Evolutionary conservation across 2,329 filamentous ascomycete species (phyloP).

Genomic region (Didymella lethalis): DNA sequence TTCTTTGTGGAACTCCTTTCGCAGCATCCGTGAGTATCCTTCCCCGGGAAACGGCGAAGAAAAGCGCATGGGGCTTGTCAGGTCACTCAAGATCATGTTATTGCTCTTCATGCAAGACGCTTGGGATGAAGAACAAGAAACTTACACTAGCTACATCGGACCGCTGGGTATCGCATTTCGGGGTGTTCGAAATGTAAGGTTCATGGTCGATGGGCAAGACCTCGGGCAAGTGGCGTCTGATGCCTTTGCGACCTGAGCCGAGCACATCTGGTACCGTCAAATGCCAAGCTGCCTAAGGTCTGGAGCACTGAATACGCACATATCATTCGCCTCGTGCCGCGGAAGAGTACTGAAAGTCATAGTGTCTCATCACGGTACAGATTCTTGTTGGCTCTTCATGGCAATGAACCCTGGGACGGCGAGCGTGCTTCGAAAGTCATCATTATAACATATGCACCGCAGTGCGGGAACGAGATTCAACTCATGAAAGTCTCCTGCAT

Average conservation of each 20-base stretch:
- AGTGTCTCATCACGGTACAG: not conserved
- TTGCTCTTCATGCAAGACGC: constrained; percentile 14
- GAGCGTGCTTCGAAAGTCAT: no score
- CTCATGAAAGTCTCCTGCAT: no score
- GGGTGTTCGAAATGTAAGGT: constrained; percentile 7
- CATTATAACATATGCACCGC: no score
- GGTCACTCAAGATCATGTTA: constrained; percentile 16
- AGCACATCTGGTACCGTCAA: not conserved
- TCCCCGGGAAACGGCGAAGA: not conserved
- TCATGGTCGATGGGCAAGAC: constrained; percentile 9
- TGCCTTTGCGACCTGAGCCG: not conserved
- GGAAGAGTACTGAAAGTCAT: not conserved
- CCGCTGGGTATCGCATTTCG: constrained; percentile 10
- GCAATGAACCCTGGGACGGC: not conserved
- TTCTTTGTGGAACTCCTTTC: constrained; percentile 17
- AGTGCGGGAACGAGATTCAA: no score
- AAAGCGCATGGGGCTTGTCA: not conserved
- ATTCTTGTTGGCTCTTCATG: not conserved
- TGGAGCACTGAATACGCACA: not conserved
- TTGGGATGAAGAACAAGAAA: constrained; percentile 16
- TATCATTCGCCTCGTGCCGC: not conserved
- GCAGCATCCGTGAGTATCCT: constrained; percentile 13
- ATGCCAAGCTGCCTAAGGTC: not conserved
- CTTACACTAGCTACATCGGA: constrained; percentile 13
- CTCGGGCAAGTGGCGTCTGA: constrained; percentile 9